These are phyloP conservation scores for Trichoderma aggressivum DNA, from an alignment of 2,329 filamentous ascomycete species.

Conservation along the genomic window DNA sequence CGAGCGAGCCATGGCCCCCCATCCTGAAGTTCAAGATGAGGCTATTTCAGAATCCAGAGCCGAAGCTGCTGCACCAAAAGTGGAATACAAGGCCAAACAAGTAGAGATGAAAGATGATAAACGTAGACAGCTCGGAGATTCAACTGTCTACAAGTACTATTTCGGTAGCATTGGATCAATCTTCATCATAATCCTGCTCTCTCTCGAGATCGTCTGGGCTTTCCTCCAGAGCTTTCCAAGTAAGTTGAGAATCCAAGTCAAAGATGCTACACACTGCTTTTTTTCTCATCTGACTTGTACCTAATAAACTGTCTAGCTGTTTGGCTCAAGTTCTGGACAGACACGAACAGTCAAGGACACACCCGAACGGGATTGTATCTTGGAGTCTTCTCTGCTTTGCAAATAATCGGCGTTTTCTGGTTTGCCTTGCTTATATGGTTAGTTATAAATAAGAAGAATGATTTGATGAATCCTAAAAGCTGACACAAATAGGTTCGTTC, in stretches of 20 bases:
- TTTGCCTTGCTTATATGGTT: slow-evolving; percentile 9
- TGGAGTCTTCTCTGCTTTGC: slow-evolving; percentile 27
- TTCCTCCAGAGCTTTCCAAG: slow-evolving; percentile 31
- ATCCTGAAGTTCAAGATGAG: background rate
- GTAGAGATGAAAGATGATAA: background rate
- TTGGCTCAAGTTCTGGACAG: slow-evolving; percentile 33
- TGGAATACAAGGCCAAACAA: background rate
- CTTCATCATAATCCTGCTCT: slow-evolving; percentile 20
- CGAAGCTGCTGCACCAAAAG: background rate
- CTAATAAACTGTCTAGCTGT: slow-evolving; percentile 22
- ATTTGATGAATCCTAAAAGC: background rate
- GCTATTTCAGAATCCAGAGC: background rate
- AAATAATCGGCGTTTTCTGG: slow-evolving; percentile 20
- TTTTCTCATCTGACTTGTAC: background rate
- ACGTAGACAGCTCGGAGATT: background rate
- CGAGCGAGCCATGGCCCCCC: background rate
- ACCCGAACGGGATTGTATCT: slow-evolving; percentile 21
- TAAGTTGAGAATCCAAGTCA: slow-evolving; percentile 16
- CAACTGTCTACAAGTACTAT: slow-evolving; percentile 15
- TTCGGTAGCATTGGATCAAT: slow-evolving; percentile 1
- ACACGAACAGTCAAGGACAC: slow-evolving; percentile 21
- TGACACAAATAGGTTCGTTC: slow-evolving; percentile 26
- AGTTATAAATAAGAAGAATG: background rate
- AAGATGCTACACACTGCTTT: background rate
- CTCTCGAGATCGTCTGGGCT: slow-evolving; percentile 26